Evolutionary conservation across 495 filamentous ascomycete species (phyloP).

Genomic region (Penicillium psychrofluorescens): DNA sequence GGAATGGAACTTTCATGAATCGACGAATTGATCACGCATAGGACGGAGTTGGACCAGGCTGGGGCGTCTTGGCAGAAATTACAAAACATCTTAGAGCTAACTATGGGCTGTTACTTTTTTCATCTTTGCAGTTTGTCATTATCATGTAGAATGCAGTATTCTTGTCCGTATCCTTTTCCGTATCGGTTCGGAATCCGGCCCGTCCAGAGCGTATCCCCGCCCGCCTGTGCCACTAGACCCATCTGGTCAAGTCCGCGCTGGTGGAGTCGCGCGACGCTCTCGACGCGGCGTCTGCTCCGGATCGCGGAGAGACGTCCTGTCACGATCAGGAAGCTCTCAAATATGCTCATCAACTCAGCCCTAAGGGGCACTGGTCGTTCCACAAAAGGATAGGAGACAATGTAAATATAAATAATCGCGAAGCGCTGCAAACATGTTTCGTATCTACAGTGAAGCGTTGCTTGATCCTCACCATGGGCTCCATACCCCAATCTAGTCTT

Average conservation of each 20-base stretch:
- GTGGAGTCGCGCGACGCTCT: slow-evolving; percentile 16
- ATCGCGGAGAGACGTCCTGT: slow-evolving; percentile 40
- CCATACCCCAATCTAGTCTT: slow-evolving; percentile 33
- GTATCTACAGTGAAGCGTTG: not conserved
- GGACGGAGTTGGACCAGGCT: slow-evolving; percentile 9
- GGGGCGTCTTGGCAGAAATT: too few species aligned
- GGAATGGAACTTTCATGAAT: slow-evolving; percentile 53
- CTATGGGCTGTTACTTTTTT: too few species aligned
- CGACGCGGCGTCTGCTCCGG: slow-evolving; percentile 49
- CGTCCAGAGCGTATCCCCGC: slow-evolving; percentile 9
- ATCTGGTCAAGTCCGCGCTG: not conserved
- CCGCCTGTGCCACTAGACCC: slow-evolving; percentile 5
- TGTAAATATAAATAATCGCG: too few species aligned
- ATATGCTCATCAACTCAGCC: not conserved
- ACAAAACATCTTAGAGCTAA: too few species aligned
- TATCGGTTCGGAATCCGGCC: not conserved
- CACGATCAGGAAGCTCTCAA: slow-evolving; percentile 19
- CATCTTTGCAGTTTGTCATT: too few species aligned
- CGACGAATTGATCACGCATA: slow-evolving; percentile 20
- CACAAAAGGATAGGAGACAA: not conserved
- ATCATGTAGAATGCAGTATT: too few species aligned
- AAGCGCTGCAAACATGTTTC: not conserved
- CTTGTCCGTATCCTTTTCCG: too few species aligned
- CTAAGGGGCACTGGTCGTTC: not conserved
- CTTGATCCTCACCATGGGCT: slow-evolving; percentile 19